Evolutionary conservation across 2,329 filamentous ascomycete genomes (phyloP), one percentile per base, ranked within the genome.

Genomic region (Alternaria atra): DNA sequence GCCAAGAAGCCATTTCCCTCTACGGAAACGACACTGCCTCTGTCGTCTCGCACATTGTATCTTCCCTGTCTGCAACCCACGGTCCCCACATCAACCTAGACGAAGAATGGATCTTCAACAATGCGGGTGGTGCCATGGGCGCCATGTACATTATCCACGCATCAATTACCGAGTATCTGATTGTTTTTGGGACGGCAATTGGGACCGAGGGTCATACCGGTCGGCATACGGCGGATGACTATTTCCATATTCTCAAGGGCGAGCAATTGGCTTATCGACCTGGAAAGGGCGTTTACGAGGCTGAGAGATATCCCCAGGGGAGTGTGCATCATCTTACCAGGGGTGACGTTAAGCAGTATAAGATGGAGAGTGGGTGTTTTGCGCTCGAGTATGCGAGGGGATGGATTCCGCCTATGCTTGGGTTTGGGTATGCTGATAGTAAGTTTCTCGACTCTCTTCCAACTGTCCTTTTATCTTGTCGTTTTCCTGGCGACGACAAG

Each of bases 341-440:
- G 63, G 91, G 91, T 68, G 81, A 84, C 60, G 90, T 90, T 61
- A 93, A 92, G 85, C 92, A 95, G 85, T 94, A 94, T 82, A 89
- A 87, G 81, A 93, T 94, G 90, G 87, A 90, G 63, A 85, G 86
- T 59, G 83, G 82, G 61, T 93, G 90, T 83, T 94, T 93, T 80
- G 92, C 92, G 54, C 85, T 95, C 70, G 92, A 94, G 84, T 92
- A 94, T 79, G 91, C 91, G 47, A 85, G 90, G 68, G 93, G 93
- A 65, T 97, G 92, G 92, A 96, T 97, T 79, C 93, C 93, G 47
- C 91, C 91, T 59, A 97, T 97, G 93, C 83, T 97, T 52, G 91
- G 91, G 79, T 97, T 97, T 79, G 93, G 93, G 61, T 94, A 90
- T 78, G 91, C 92, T 65, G 93, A 97, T 80, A 89, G 71, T 74